Conservation (phyloP, 345 rosid genomes). For the Draba incana region DNA sequence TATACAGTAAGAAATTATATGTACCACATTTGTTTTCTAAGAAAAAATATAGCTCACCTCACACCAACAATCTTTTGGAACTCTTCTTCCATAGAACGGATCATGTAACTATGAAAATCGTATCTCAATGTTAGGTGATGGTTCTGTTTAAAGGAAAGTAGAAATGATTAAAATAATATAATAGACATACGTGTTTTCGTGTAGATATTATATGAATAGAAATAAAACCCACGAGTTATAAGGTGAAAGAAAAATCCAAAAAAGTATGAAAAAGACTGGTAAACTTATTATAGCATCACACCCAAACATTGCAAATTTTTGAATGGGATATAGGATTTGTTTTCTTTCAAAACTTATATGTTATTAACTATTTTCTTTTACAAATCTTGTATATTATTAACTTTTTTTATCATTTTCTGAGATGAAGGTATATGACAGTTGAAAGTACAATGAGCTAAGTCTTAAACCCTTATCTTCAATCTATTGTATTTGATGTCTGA, state of each 20-base stretch:
- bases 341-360: not conserved
- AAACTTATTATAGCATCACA: too few relatives aligned
- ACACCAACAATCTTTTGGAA: slow-evolving; percentile 86
- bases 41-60: slow-evolving; percentile 51
- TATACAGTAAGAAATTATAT: not conserved
- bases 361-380: too few relatives aligned
- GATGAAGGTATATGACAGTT: too few relatives aligned
- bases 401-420: too few relatives aligned
- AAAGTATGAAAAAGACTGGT: too few relatives aligned
- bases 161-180: not conserved
- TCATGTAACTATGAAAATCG: slow-evolving; percentile 90
- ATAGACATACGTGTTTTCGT: not conserved
- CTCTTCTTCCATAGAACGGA: slow-evolving; percentile 96
- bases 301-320: too few relatives aligned
- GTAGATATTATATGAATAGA: not conserved
- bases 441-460: too few relatives aligned
- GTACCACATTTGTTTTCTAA: not conserved
- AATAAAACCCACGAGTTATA: not conserved
- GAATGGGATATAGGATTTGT: too few relatives aligned
- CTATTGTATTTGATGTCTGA: too few relatives aligned
- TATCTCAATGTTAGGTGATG: slow-evolving; percentile 65
- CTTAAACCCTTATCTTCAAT: too few relatives aligned
- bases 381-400: too few relatives aligned
- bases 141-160: slow-evolving; percentile 52
- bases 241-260: too few relatives aligned